Conservation (phyloP, 2,329 filamentous ascomycete genomes). For the Colletotrichum camelliae region DNA sequence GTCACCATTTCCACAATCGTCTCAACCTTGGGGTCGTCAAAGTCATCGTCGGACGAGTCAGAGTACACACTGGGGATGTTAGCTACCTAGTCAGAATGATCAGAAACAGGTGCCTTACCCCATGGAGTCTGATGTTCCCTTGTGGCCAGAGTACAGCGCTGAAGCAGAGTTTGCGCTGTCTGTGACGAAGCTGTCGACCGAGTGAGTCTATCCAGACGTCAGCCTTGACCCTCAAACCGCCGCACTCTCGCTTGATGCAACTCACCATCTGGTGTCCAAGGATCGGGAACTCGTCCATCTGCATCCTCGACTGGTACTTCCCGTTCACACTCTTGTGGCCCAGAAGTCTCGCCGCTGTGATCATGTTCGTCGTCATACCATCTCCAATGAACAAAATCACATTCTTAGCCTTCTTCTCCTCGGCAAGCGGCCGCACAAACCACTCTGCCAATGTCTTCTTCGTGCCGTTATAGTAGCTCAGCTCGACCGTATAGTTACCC, state of each 20-base stretch:
- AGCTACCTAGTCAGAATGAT: neutral
- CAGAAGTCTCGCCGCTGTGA: conserved; percentile 79
- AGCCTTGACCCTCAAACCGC: neutral
- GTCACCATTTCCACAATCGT: conserved; percentile 82
- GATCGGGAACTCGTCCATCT: conserved; percentile 82
- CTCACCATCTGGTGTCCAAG: conserved; percentile 78
- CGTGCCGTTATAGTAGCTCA: conserved; percentile 74
- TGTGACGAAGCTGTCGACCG: conserved; percentile 83
- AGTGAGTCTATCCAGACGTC: conserved; percentile 63
- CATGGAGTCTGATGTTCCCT: conserved; percentile 82
- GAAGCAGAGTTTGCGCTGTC: conserved; percentile 87
- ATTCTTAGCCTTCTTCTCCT: conserved; percentile 80
- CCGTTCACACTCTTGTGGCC: conserved; percentile 85
- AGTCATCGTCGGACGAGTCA: conserved; percentile 74
- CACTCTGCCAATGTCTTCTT: conserved; percentile 75
- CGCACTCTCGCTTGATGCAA: neutral
- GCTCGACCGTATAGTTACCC: conserved; percentile 77
- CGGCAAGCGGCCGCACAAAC: conserved; percentile 74
- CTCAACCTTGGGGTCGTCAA: conserved; percentile 88
- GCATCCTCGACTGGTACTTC: conserved; percentile 77
- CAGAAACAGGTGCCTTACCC: conserved; percentile 48
- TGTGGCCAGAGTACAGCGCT: conserved; percentile 82
- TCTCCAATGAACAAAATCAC: conserved; percentile 81
- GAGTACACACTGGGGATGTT: conserved; percentile 64
- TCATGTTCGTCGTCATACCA: conserved; percentile 76